Evolutionary conservation across 2,329 filamentous ascomycete species (phyloP).

Genomic region (Colletotrichum lentis): DNA sequence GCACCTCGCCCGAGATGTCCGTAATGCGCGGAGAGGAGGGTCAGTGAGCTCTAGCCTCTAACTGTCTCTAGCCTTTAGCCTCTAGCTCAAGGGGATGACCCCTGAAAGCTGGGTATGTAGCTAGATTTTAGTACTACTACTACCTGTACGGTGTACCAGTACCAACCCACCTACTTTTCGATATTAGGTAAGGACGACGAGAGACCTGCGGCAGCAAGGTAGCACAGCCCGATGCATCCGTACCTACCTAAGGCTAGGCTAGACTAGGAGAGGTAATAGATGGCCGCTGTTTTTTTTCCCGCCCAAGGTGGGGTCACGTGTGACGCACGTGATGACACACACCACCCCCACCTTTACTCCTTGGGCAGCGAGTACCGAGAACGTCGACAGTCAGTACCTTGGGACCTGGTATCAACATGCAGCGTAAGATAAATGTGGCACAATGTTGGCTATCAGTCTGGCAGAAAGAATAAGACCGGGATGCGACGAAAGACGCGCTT

Average conservation of each 20-base stretch:
- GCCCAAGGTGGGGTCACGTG: conserved; percentile 31
- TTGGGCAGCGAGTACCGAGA: background rate
- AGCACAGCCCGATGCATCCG: conserved; percentile 16
- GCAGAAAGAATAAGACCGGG: background rate
- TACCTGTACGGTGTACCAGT: too few relatives aligned
- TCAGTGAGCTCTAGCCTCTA: conserved; percentile 15
- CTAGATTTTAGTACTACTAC: conserved; percentile 24
- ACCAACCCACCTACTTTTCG: too few relatives aligned
- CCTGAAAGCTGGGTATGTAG: conserved; percentile 23
- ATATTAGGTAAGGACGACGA: too few relatives aligned
- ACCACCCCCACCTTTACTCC: background rate
- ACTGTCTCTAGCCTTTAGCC: too few relatives aligned
- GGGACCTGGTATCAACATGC: background rate
- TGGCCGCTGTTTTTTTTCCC: too few relatives aligned
- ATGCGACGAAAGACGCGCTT: background rate
- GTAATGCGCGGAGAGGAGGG: background rate
- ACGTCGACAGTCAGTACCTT: background rate
- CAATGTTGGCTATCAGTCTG: too few relatives aligned
- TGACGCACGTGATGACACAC: conserved; percentile 29
- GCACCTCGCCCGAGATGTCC: background rate
- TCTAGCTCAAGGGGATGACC: conserved; percentile 27
- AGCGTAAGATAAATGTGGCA: background rate
- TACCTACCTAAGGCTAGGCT: too few relatives aligned
- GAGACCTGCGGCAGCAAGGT: conserved; percentile 12
- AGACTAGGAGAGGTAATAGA: too few relatives aligned